These are phyloP conservation scores for Mortierella sp. DNA, from an alignment of 371 early-diverging fungal species.

Conservation along the genomic window DNA sequence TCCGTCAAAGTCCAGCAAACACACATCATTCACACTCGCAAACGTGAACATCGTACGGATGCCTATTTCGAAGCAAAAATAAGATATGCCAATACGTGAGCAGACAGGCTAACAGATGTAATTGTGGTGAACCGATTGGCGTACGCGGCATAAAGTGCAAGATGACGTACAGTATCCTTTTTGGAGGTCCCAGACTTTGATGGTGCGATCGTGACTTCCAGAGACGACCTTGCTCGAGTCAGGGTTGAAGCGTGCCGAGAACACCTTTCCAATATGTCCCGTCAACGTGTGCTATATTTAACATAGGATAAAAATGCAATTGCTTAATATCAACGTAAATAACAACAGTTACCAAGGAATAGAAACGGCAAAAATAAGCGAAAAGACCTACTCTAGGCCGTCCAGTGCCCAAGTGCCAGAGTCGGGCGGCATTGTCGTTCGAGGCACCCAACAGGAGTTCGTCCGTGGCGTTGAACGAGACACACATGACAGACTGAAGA, in stretches of 20 bases:
- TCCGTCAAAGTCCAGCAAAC: slow-evolving; percentile 88
- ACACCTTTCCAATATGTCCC: slow-evolving; percentile 96
- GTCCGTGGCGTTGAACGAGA: slow-evolving; percentile 83
- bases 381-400: slow-evolving; percentile 66
- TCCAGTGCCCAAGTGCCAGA: slow-evolving; percentile 88
- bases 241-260: slow-evolving; percentile 86
- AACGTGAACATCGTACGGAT: slow-evolving; percentile 92
- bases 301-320: neutral
- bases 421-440: slow-evolving; percentile 91
- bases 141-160: neutral
- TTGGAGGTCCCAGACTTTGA: slow-evolving; percentile 96
- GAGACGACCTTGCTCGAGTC: slow-evolving; percentile 88
- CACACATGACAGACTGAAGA: slow-evolving; percentile 86
- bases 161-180: slow-evolving; percentile 82
- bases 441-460: slow-evolving; percentile 89
- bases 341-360: neutral
- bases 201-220: slow-evolving; percentile 95
- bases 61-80: slow-evolving; percentile 57
- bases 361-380: neutral
- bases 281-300: slow-evolving; percentile 89
- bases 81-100: slow-evolving; percentile 5
- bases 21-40: slow-evolving; percentile 95
- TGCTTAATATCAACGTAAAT: neutral
- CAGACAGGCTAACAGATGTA: neutral
- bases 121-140: neutral